Conservation (phyloP, 139 green algal genomes). For the Pleodorina starrii region DNA sequence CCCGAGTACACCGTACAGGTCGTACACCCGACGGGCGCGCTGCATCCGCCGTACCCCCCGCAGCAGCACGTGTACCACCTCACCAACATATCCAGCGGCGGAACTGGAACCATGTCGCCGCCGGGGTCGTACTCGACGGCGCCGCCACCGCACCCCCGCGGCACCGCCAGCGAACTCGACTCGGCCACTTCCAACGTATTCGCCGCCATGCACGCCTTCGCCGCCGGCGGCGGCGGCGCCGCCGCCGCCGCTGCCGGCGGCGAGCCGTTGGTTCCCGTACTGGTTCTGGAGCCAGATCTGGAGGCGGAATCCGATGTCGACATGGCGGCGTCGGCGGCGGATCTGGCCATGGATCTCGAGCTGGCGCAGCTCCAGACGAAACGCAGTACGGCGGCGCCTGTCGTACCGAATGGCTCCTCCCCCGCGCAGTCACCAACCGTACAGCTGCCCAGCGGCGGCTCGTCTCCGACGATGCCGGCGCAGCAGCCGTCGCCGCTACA, state of each 20-base stretch:
- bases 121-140: neutral
- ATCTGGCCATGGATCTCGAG: neutral
- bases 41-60: too few relatives aligned
- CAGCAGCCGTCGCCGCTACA: neutral
- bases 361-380: neutral
- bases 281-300: neutral
- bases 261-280: neutral
- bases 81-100: neutral
- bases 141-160: neutral
- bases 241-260: neutral
- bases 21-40: neutral
- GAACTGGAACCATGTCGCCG: neutral
- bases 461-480: too few relatives aligned
- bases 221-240: neutral
- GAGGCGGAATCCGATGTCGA: too few relatives aligned
- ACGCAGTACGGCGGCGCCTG: neutral
- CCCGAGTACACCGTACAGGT: neutral
- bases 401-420: neutral
- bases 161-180: neutral
- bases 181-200: neutral
- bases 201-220: neutral
- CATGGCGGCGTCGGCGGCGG: too few relatives aligned
- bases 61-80: too few relatives aligned
- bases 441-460: too few relatives aligned
- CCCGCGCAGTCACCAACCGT: too few relatives aligned